Percentiles rank a stretch among this genome's conserved stretches.
Conservation (phyloP, 2,329 filamentous ascomycete genomes). For the Monosporascus sp. region DNA sequence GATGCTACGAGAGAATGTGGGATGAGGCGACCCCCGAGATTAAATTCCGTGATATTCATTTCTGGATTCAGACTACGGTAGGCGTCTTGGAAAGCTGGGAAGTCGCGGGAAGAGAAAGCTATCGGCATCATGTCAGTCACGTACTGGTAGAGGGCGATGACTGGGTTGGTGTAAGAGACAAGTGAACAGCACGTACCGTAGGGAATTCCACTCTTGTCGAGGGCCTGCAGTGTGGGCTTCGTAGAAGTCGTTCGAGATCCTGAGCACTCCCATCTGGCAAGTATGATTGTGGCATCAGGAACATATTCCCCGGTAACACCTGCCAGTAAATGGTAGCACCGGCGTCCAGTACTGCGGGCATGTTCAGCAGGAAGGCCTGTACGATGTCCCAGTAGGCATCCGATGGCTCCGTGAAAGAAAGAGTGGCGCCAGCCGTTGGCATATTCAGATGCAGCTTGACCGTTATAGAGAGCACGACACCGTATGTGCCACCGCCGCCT, state of each 20-base stretch:
- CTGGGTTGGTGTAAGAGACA: background rate
- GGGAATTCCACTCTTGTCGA: conserved; percentile 7
- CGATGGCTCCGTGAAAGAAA: conserved; percentile 33
- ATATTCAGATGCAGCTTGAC: conserved; percentile 43
- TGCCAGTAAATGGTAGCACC: conserved; percentile 5
- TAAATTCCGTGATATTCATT: conserved; percentile 9
- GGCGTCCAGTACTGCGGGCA: conserved; percentile 3
- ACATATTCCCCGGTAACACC: conserved; percentile 2
- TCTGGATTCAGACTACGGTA: conserved; percentile 2
- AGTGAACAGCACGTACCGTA: conserved; percentile 5
- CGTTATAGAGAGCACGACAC: conserved; percentile 50
- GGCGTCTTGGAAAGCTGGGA: conserved; percentile 8
- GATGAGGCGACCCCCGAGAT: conserved; percentile 11
- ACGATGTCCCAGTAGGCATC: conserved; percentile 2
- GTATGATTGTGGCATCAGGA: conserved; percentile 4
- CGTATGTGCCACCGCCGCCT: conserved; percentile 56
- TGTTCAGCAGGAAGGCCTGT: conserved; percentile 1
- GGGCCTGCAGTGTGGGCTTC: conserved; percentile 5
- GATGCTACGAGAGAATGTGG: conserved; percentile 4
- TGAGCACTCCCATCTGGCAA: conserved; percentile 5
- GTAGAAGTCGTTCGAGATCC: conserved; percentile 4
- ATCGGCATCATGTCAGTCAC: background rate
- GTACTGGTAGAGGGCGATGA: too few relatives aligned
- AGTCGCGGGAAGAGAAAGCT: conserved; percentile 1
- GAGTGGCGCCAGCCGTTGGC: conserved; percentile 36